A percentile compares a stretch with the other conserved stretches of the same genome.
phyloP scores from a whole-genome alignment of 2,329 filamentous ascomycete species.

The Diplocarpon mali region DNA sequence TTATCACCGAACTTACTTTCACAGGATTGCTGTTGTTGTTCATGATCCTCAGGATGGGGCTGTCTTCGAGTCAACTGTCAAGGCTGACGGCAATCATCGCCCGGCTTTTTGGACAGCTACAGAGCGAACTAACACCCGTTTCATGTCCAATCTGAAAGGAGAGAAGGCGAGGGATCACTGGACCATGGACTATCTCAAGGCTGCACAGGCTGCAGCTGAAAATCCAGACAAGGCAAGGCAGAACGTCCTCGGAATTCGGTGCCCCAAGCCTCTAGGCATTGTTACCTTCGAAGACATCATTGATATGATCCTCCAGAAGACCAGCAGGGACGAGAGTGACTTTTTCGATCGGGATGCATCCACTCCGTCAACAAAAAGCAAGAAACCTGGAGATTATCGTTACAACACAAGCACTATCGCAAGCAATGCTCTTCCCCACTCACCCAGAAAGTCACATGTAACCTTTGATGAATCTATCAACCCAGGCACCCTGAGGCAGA shows the following conservation, averaged over 20 bases:
- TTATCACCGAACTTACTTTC: background rate
- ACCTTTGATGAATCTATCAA: constrained; percentile 1
- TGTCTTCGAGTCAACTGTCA: background rate
- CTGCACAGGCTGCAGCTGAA: constrained; percentile 5
- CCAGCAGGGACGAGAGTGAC: constrained; percentile 19
- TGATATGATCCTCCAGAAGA: constrained; percentile 20
- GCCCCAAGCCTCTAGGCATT: constrained; percentile 21
- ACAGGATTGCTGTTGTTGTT: constrained; percentile 22
- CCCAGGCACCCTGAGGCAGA: constrained; percentile 12
- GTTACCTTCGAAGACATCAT: constrained; percentile 24
- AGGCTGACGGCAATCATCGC: background rate
- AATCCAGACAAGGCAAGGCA: constrained; percentile 3
- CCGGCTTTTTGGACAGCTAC: constrained; percentile 11
- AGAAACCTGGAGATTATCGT: constrained; percentile 13
- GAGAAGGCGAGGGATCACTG: constrained; percentile 4
- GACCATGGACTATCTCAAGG: constrained; percentile 14
- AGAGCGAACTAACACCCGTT: constrained; percentile 5
- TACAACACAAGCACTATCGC: background rate
- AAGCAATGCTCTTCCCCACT: background rate
- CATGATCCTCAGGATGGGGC: constrained; percentile 3
- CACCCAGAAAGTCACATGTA: background rate
- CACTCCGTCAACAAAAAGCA: constrained; percentile 13
- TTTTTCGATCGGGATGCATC: constrained; percentile 15
- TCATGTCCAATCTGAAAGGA: constrained; percentile 6
- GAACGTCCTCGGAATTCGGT: constrained; percentile 12